Percentiles rank a stretch among this genome's conserved stretches.
These are phyloP conservation scores for Rhodotorula taiwanensis DNA, from an alignment of 768 basidiomycete species.

Conservation along the genomic window DNA sequence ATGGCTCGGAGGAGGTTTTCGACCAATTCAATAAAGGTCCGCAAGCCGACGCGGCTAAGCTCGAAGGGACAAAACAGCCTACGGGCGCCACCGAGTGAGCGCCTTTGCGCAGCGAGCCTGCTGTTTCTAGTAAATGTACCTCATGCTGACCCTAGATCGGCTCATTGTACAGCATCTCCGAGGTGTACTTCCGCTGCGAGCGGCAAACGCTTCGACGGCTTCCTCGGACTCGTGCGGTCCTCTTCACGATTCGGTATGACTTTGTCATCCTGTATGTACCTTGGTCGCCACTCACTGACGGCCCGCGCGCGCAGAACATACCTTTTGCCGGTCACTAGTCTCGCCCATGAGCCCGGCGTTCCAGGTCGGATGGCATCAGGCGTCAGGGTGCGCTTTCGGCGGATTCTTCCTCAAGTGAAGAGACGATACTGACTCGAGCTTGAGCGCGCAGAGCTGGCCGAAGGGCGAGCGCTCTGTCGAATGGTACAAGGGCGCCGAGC, in stretches of 20 bases:
- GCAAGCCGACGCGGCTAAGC: not conserved
- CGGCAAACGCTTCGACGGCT: constrained; percentile 63
- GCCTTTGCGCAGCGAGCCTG: too few relatives aligned
- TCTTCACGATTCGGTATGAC: constrained; percentile 60
- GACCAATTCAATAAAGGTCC: constrained; percentile 37
- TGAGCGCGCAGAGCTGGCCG: constrained; percentile 52
- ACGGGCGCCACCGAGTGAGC: not conserved
- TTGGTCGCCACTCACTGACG: too few relatives aligned
- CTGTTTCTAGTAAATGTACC: too few relatives aligned
- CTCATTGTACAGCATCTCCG: constrained; percentile 34
- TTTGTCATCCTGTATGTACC: too few relatives aligned
- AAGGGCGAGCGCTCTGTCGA: constrained; percentile 51
- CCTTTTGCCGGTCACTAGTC: constrained; percentile 43
- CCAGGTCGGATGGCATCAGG: constrained; percentile 60
- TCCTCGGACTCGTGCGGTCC: constrained; percentile 57
- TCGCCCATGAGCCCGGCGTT: constrained; percentile 56
- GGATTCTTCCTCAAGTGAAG: not conserved
- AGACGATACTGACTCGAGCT: not conserved
- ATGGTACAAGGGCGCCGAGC: constrained; percentile 43
- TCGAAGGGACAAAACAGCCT: not conserved
- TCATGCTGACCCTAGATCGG: too few relatives aligned
- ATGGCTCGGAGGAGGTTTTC: constrained; percentile 51
- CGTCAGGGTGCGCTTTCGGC: constrained; percentile 40
- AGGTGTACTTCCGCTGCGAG: constrained; percentile 57
- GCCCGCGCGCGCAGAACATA: constrained; percentile 2